Evolutionary conservation across 2,329 filamentous ascomycete genomes (phyloP), one percentile per base, ranked within the genome.

Genomic region (Raffaelea arxii): DNA sequence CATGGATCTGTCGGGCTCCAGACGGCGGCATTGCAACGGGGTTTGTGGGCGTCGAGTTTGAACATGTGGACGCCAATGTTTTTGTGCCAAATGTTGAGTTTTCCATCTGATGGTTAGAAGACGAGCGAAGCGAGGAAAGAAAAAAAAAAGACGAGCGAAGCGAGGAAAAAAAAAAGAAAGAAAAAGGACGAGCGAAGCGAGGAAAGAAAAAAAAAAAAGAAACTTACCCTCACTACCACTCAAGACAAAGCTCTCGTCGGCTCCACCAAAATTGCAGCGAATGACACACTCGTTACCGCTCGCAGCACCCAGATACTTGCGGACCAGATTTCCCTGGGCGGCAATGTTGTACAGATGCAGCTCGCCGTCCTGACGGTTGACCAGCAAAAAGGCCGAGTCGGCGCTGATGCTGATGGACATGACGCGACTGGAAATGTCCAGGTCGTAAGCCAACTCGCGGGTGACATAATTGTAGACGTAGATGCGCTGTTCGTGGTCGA

Each of bases 11-110:
- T 74, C 1, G 92, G 90, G 57, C 91, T 92, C 91, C 92, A 98
- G 21, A 84, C 76, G 32, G 94, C 85, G 7, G 87, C 78, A 60
- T 96, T 97, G 53, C 92, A 91, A 27, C 88, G 83, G 12, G 77
- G 74, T 6, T 70, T 68, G 56, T 97, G 91, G 0, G 82, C 90
- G 25, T 80, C 75, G 3, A 97, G 69, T 41, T 78, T 82, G 58
- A 89, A 86, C 6, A 98, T 79, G 1, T 84, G 72, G 6, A 75
- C 71, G 6, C 87, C 88, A 30, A 84, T 87, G 47, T 82, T 83
- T 62, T 88, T 92, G 62, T 95, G 86, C 88, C 90, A 97, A 51
- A 98, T 86, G 60, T 88, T 84, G 37, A 97, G 76, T 47, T 76
- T 74, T 2, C 80, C 79, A 52, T 80, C 78, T 75, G 4, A 32